Evolutionary conservation across 805 yeast genomes (phyloP), one percentile per base, ranked within the genome.

Genomic region (Millerozyma miso): DNA sequence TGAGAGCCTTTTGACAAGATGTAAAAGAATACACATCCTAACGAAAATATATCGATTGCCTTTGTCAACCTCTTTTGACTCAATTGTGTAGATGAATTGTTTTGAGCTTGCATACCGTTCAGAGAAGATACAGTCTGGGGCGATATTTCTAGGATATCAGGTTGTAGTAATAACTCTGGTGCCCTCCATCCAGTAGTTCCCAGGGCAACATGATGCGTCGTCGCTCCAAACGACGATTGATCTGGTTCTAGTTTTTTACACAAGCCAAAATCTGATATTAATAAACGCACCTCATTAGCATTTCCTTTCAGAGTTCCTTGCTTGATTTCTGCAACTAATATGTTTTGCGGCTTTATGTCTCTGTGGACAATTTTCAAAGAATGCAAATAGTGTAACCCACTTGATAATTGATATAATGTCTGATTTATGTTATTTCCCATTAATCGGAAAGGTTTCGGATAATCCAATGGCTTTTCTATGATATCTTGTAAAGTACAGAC

Each of bases 181-280:
- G 99, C 98, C 53, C 97, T 77, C 99, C 99, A 93, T 3, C 99
- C 99, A 3, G 93, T 79, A 0, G 99, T 93, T 1, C 99, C 99
- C 47, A 66, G 66, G 0, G 97, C 96, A 15, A 95, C 95, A 54
- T 88, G 83, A 29, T 88, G 89, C 0, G 93, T 83, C 0, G 96
- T 91, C 0, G 97, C 96, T 48, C 91, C 76, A 62, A 91, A 91
- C 1, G 96, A 87, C 1, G 96, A 85, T 62, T 93, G 97, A 53
- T 89, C 98, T 13, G 82, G 79, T 48, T 93, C 99, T 40, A 93
- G 67, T 56, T 85, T 86, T 58, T 91, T 90, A 60, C 99, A 93
- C 6, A 93, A 74, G 0, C 99, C 99, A 67, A 93, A 93, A 63
- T 93, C 99, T 1, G 97, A 89, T 19, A 93, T 90, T 38, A 93